A percentile compares a stretch with the other conserved stretches of the same genome.
phyloP scores from a whole-genome alignment of 495 filamentous ascomycete species.

The Hypoxylon perforatum region DNA sequence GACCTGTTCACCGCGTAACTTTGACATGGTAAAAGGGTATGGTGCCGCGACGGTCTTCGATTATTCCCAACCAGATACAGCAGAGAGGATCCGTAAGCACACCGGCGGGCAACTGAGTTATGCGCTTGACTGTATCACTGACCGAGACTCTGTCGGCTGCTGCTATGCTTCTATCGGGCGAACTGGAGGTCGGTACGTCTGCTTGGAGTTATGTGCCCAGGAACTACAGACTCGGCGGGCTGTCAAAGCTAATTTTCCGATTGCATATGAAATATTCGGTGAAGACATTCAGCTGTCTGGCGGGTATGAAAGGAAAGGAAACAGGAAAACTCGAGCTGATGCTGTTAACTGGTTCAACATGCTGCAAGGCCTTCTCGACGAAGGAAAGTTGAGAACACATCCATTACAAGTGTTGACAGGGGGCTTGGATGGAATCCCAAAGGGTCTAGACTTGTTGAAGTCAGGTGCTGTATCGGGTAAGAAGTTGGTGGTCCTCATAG shows the following conservation, averaged over 20 bases:
- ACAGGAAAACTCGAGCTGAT: not conserved
- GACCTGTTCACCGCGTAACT: slow-evolving; percentile 68
- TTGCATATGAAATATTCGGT: not conserved
- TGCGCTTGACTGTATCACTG: slow-evolving; percentile 56
- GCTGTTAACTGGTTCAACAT: not conserved
- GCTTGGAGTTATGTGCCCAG: not conserved
- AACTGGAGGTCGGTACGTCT: slow-evolving; percentile 36
- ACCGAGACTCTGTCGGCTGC: slow-evolving; percentile 25
- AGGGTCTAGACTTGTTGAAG: not conserved
- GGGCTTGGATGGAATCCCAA: not conserved
- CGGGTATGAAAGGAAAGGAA: not conserved
- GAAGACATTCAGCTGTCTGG: not conserved
- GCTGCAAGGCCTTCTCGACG: not conserved
- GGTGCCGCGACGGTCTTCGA: slow-evolving; percentile 67
- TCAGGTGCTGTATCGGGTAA: not conserved
- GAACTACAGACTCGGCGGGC: not conserved
- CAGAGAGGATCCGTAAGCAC: slow-evolving; percentile 53
- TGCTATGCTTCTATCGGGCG: slow-evolving; percentile 42
- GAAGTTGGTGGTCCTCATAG: too few species aligned
- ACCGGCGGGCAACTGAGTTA: slow-evolving; percentile 50
- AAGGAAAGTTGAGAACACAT: not conserved
- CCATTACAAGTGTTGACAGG: not conserved
- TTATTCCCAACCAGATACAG: slow-evolving; percentile 58
- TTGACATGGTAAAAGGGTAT: slow-evolving; percentile 60
- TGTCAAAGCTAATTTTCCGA: not conserved